Base-by-base conservation (phyloP, 2,329 filamentous ascomycete genomes). In the Penicillium sp. region DNA sequence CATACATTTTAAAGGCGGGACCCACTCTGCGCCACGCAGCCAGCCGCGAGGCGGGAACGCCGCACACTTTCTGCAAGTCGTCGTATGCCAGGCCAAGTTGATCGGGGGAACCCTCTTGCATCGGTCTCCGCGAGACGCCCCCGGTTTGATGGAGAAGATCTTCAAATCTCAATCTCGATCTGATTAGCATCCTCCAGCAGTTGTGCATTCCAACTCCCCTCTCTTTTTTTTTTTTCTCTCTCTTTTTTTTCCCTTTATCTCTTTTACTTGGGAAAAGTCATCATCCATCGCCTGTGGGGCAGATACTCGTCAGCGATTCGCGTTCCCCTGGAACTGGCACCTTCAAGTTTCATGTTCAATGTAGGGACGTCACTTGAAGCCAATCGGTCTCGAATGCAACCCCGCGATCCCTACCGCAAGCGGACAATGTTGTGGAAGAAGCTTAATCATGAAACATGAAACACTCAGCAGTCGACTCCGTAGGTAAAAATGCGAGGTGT, bases 221-320 rank as follows among this genome's bases (percentile, higher is more conserved):
- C n/a, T 36, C 16, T 14, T 5, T 16, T 23, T 23, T 28, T 28
- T 43, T 43, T 19, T 18, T 14, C 18, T 18, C n/a, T 36, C 16
- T 14, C 11, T 16, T 23, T 23, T 28, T 28, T 43, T 43, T 19
- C 28, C 16, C 45, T 26, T 21, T 10, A 24, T 43, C 31, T 28
- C 18, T 14, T 19, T 16, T 42, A n/a, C 19, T 21, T 10, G 5
- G 14, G 19, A 45, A 13, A 42, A 21, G 21, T 21, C 37, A 24
- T 44, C 33, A 9, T 23, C 13, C 26, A 44, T 6, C 34, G 18
- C 18, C 23, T 26, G 57, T 57, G 57, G 57, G 51, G 49, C 57
- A 26, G 23, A 31, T 21, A 47, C 34, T 57, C 54, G 54, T 57
- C 54, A 59, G 51, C 54, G 14, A 49, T 54, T 57, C 48, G 51